Base-by-base conservation (phyloP, 352 stramenopile species). In the Phytophthora palmivora region DNA sequence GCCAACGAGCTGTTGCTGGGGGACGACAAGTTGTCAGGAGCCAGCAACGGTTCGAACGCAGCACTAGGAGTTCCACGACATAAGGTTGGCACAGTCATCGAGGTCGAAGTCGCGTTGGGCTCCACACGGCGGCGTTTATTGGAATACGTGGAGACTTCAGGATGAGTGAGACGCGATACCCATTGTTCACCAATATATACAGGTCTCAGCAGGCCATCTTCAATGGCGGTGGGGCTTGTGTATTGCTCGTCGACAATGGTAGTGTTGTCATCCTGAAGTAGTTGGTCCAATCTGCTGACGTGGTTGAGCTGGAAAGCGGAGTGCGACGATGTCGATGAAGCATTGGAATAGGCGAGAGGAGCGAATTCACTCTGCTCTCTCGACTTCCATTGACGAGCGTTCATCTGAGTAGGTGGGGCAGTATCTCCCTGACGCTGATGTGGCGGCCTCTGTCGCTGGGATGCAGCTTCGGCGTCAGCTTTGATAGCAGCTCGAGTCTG, bases 401-500 rank as follows among this genome's bases (percentile, higher is more conserved):
- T 16, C 16, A 38, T 16, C 41, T 63, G n/a, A n/a, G 11, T 42
- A 30, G 9, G 6, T 28, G 24, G 24, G 6, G 3, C 24, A 43
- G 21, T 18, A 52, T 18, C 30, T 14, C 47, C 33, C 30, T 57
- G 43, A 15, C 16, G 28, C 34, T 72, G 47, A 28, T 56, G 57
- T 32, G 61, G 19, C 11, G 34, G 2, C n/a, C 19, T 19, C 41
- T n/a, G n/a, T n/a, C 34, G 32, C 26, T 34, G 56, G 19, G 11
- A 6, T 36, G 33, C 37, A 4, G 37, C 26, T 36, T 56, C 50
- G 3, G 54, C 61, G 1, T 67, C 63, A 1, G 65, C 65, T 39
- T 89, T 88, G 43, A 87, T 63, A 0, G 80, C 70, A 15, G 70
- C 70, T 22, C 85, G 89, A 49, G 63, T 82, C 51, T 94, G 84